Base-by-base conservation (phyloP, 73 alveolate species). In the Uronychia binucleata region DNA sequence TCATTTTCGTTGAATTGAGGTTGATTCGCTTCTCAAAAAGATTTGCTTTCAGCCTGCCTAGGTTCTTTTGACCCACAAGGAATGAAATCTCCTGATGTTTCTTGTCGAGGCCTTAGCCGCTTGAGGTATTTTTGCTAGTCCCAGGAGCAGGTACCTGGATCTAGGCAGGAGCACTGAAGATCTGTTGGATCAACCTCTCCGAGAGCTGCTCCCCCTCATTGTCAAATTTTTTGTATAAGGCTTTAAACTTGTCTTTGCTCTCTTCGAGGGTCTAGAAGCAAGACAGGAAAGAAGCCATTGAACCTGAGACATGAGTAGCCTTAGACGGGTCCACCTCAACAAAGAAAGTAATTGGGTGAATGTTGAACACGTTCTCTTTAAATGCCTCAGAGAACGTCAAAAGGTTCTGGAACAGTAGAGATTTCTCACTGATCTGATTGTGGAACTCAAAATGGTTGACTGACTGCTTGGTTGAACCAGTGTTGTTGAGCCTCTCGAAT, bases 381-480 rank as follows among this genome's bases (percentile, higher is more conserved):
- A 91, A 85, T 58, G 87, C 77, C 58, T 93, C 95, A 82, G 96
- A 88, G 83, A 86, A 95, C 26, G 82, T 75, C 87, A 84, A 86
- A 74, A 98, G 84, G 82, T 93, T 97, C 75, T 89, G 78, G 90
- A 94, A 98, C 91, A 97, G 83, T 88, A 94, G 90, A 33, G 95
- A 96, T 89, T 98, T 98, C 81, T 97, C 96, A 59, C 97, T 86
- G 30, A 98, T 85, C 46, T 93, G 85, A 25, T 88, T 84, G 91
- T 98, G 99, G 91, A 93, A 96, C 82, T 98, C 99, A 85, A 94
- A 98, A 88, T 98, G 99, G 87, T 98, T 98, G 26, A 98, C 98
- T 27, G 95, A 60, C 86, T 95, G 92, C 58, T 88, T 95, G 27
- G 31, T 75, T 31, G 83, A 81, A 13, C 93, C 91, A 25, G 28